These are phyloP conservation scores for Dactylellina haptotyla DNA, from an alignment of 2,329 filamentous ascomycete species.

Conservation along the genomic window DNA sequence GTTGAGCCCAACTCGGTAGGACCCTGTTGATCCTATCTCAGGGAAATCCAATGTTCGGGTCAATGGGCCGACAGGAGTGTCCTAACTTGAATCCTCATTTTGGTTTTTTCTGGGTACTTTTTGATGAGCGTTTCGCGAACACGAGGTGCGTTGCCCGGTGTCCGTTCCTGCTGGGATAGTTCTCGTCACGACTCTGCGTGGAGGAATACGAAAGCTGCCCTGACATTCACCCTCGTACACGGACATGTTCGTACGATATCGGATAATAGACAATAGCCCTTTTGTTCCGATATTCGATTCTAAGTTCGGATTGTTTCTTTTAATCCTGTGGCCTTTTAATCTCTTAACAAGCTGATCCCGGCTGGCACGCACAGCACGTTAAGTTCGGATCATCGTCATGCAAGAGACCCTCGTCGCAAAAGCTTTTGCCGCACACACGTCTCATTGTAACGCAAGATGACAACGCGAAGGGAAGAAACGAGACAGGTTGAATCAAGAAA, in stretches of 20 bases:
- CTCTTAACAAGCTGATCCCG: neutral
- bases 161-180: neutral
- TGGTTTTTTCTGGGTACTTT: neutral
- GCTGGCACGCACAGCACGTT: neutral
- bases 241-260: slow-evolving; percentile 11
- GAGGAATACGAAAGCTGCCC: neutral
- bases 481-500: too few species aligned
- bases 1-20: neutral
- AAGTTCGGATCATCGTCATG: slow-evolving; percentile 11
- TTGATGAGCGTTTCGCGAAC: slow-evolving; percentile 9
- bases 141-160: neutral
- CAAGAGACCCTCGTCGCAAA: slow-evolving; percentile 40
- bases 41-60: slow-evolving; percentile 34
- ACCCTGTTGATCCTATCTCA: slow-evolving; percentile 37
- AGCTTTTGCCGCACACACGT: slow-evolving; percentile 52
- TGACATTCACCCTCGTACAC: neutral
- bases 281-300: slow-evolving; percentile 25
- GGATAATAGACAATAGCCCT: slow-evolving; percentile 5
- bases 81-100: neutral
- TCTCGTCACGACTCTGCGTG: neutral
- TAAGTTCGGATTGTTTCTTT: slow-evolving; percentile 25
- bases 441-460: neutral
- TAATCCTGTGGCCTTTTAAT: slow-evolving; percentile 1
- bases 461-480: neutral
- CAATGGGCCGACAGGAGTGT: slow-evolving; percentile 41